Conservation (phyloP, 2,329 filamentous ascomycete genomes). For the Fusarium dlaminii region DNA sequence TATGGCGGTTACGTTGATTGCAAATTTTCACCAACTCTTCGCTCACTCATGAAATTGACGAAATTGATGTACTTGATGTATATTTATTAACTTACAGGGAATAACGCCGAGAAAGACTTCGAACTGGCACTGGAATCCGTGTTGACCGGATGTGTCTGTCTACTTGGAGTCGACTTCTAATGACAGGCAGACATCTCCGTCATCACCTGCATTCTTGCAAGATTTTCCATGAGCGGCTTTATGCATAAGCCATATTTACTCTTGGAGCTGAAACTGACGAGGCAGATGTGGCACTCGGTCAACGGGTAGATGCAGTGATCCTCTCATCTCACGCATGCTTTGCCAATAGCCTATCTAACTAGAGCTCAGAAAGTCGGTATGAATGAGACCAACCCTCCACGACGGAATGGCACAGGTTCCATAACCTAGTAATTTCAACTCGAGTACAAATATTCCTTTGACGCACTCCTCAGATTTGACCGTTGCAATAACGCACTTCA, state of each 20-base stretch:
- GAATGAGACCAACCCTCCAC: neutral
- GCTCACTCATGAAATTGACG: neutral
- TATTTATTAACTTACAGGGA: no score
- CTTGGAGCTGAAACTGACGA: neutral
- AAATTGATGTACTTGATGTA: no score
- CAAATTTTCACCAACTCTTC: neutral
- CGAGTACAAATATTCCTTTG: neutral
- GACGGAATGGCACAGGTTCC: accelerated
- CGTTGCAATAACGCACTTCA: neutral
- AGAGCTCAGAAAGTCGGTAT: neutral
- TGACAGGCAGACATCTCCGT: neutral
- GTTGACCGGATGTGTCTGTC: neutral
- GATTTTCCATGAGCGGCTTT: neutral
- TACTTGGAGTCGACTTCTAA: neutral
- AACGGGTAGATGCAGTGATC: neutral
- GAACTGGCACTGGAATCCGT: neutral
- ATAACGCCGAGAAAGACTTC: no score
- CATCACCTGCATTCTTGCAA: neutral
- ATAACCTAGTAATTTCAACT: neutral
- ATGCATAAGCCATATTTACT: neutral
- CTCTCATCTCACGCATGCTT: neutral
- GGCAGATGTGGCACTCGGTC: neutral
- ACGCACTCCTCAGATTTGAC: neutral
- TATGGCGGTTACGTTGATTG: neutral
- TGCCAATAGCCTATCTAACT: neutral